Conservation (phyloP, 257 asterid species). For the Nicotiana obtusifolia region DNA sequence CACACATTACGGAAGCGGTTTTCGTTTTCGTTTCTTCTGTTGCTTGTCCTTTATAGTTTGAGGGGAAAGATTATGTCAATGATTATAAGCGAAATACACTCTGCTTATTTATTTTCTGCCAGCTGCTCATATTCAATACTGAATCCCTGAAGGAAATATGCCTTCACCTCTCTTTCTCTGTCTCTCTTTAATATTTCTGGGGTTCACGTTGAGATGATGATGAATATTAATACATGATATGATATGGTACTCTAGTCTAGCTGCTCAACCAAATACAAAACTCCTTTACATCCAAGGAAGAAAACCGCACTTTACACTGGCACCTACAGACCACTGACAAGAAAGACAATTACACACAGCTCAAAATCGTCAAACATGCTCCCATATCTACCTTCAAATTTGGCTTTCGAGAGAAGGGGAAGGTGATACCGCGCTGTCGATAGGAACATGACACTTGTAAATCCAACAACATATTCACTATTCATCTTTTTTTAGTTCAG, state of each 20-base stretch:
- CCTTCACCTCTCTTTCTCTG: not conserved
- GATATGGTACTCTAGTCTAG: not conserved
- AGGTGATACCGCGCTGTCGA: not conserved
- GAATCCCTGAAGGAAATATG: not conserved
- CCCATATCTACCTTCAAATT: not conserved
- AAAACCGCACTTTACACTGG: not conserved
- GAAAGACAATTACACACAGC: not conserved
- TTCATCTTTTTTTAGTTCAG: constrained; percentile 37
- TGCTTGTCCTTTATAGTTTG: not conserved
- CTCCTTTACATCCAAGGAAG: not conserved
- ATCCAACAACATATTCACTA: not conserved
- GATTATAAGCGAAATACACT: no score
- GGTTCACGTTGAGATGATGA: not conserved
- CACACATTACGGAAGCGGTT: not conserved
- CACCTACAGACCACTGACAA: not conserved
- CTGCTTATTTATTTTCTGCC: not conserved
- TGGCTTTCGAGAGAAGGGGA: not conserved
- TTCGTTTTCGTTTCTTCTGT: not conserved
- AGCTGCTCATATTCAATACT: not conserved
- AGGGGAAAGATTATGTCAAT: no score
- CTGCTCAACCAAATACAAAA: not conserved
- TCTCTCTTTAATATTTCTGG: not conserved
- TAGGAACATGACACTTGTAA: not conserved
- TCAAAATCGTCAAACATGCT: not conserved
- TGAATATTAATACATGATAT: not conserved